Evolutionary conservation across 371 early-diverging fungal species (phyloP), one percentile per base, ranked within the genome.

Genomic region (Apophysomyces elegans): DNA sequence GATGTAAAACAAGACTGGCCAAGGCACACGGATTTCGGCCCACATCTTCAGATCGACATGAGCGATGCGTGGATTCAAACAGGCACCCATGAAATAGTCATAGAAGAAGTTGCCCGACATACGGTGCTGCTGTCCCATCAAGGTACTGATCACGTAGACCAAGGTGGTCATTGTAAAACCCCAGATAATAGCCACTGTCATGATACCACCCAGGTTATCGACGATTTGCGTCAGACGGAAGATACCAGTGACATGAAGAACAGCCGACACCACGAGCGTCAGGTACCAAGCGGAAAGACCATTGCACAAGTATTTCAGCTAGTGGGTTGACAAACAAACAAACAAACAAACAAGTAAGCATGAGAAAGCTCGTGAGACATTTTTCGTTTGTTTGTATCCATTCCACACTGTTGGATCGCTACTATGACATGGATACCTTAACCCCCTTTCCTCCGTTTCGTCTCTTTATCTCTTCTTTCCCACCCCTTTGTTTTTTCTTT

Each of bases 41-140:
- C 94, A 89, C 81, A 91, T 91, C 86, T 95, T 95, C 66, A 95
- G 76, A 69, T 95, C 95, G 21, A 95, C 80, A 62, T 77, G 75
- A 37, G 86, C 86, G 38, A 88, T 72, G 54, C 95, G 90, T 58
- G 95, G 96, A 78, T 94, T 94, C 64, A 90, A 79, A 56, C 75
- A 72, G 59, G 81, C 87, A 60, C 91, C 91, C 87, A 91, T 91
- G 65, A 88, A 90, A 66, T 83, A 88, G 66, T 95, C 95, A 73
- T 95, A 94, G 56, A 92, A 62, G 35, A 85, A 64, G 78, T 91
- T 88, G 36, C 93, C 92, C 37, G 93, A 87, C 86, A 87, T 85
- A 62, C 87, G 82, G 63, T 87, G 86, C 37, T 79, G 69, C 12
- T 75, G 78, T 43, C 78, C 78, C 35, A 68, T 68, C 7, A 77